Conservation (phyloP, 768 basidiomycete genomes). For the Kwoniella sp. region DNA sequence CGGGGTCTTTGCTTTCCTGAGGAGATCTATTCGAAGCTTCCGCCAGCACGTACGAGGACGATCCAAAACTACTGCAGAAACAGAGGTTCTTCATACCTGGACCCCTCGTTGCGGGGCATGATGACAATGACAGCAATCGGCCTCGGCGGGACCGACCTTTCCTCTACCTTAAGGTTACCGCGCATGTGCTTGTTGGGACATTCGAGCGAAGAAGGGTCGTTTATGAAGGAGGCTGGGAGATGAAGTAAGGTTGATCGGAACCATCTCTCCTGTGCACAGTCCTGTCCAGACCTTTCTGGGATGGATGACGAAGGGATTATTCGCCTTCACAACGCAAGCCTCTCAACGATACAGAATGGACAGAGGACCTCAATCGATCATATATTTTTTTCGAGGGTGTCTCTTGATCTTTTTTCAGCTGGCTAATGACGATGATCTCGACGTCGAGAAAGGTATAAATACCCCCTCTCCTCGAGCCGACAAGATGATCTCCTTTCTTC, state of each 20-base stretch:
- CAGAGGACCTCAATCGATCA: neutral
- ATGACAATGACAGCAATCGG: neutral
- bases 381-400: neutral
- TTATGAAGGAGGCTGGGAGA: neutral
- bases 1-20: neutral
- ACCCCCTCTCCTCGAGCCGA: neutral
- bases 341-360: neutral
- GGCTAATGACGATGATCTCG: neutral
- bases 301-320: neutral
- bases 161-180: no score
- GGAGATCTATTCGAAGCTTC: neutral
- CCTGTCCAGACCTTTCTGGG: neutral
- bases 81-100: neutral
- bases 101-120: neutral
- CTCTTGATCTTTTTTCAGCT: neutral
- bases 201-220: no score
- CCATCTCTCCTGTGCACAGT: neutral
- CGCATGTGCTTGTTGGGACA: no score
- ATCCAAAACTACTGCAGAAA: neutral
- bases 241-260: neutral
- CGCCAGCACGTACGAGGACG: neutral
- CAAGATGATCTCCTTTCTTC: neutral
- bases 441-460: slow-evolving; percentile 19
- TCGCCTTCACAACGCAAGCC: neutral
- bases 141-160: neutral